These are phyloP conservation scores for Aspergillus phoenicis DNA, from an alignment of 2,329 filamentous ascomycete species.

Conservation along the genomic window DNA sequence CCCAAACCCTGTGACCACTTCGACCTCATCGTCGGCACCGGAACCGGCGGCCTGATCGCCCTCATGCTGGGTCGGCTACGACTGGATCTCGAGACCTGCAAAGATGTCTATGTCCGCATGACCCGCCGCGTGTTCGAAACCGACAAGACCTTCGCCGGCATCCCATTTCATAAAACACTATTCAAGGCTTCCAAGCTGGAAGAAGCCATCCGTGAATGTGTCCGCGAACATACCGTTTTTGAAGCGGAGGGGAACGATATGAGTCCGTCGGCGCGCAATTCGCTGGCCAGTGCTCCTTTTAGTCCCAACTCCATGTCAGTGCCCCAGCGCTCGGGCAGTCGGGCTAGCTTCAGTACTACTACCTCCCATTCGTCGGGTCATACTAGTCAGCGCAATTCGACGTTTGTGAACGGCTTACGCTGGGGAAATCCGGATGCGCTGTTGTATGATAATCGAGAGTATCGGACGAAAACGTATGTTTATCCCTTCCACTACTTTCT, in stretches of 20 bases:
- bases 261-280: constrained; percentile 44
- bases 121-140: constrained; percentile 95
- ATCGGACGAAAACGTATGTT: constrained; percentile 84
- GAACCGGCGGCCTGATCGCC: constrained; percentile 94
- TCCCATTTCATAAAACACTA: constrained; percentile 88
- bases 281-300: constrained; percentile 52
- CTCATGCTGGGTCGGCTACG: constrained; percentile 91
- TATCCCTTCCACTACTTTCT: no score
- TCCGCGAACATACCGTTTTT: constrained; percentile 78
- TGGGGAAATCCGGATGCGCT: constrained; percentile 82
- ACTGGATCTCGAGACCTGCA: constrained; percentile 93
- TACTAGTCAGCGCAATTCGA: constrained; percentile 56
- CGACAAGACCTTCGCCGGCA: constrained; percentile 95
- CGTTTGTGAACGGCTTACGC: constrained; percentile 48
- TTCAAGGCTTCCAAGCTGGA: constrained; percentile 97
- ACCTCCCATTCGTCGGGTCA: constrained; percentile 62
- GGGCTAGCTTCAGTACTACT: constrained; percentile 80
- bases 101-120: constrained; percentile 93
- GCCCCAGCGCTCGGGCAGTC: constrained; percentile 68
- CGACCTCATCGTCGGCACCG: constrained; percentile 92
- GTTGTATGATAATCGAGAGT: constrained; percentile 84
- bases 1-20: constrained; percentile 98
- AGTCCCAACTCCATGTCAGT: constrained; percentile 39
- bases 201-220: constrained; percentile 87
- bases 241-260: constrained; percentile 83